These are phyloP conservation scores for Aegilops tauschii DNA, from an alignment of 176 grass and related monocot genomes.

Conservation along the genomic window DNA sequence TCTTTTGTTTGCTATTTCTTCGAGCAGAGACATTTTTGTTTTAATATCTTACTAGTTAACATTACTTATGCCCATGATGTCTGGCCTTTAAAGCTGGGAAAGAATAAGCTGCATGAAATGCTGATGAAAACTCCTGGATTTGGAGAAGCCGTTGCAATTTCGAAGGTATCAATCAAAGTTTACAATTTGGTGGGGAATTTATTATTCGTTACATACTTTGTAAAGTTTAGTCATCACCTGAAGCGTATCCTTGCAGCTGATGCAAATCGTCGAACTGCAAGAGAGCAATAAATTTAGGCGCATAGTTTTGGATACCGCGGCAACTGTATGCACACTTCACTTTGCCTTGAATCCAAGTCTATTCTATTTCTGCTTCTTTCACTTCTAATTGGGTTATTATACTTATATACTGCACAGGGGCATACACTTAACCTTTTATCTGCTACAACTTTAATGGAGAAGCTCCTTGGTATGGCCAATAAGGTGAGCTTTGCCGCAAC, in stretches of 20 bases:
- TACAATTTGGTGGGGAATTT: not conserved
- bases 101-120: not conserved
- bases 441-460: constrained; percentile 11
- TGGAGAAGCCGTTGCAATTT: not conserved
- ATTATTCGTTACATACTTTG: not conserved
- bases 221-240: constrained; percentile 17
- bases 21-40: constrained; percentile 7
- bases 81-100: not conserved
- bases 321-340: constrained; percentile 24
- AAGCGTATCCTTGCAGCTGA: constrained; percentile 39
- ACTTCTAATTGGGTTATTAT: not conserved
- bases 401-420: constrained; percentile 12
- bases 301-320: constrained; percentile 34
- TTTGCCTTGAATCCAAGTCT: not conserved
- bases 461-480: not conserved
- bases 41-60: not conserved
- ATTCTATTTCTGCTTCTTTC: not conserved
- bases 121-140: not conserved
- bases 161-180: constrained; percentile 20
- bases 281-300: constrained; percentile 17
- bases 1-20: constrained; percentile 7
- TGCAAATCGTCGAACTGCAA: not conserved
- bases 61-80: not conserved
- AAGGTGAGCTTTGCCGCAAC: constrained; percentile 26
- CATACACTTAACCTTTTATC: constrained; percentile 31